Percentiles rank a stretch among this genome's conserved stretches.
These are phyloP conservation scores for Wickerhamomyces pijperi DNA, from an alignment of 805 yeast species.

Conservation along the genomic window DNA sequence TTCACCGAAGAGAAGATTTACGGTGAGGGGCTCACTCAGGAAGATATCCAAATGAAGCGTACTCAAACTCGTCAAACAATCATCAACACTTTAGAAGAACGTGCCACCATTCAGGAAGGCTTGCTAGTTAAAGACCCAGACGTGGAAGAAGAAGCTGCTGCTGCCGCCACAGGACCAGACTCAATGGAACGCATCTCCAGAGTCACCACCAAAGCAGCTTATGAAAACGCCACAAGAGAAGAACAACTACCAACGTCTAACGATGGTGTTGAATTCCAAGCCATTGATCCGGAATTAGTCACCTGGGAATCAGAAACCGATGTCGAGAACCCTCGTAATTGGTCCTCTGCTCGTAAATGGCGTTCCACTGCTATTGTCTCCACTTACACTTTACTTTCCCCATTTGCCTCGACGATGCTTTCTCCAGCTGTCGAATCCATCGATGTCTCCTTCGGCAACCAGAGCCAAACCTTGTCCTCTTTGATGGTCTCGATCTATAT, in stretches of 20 bases:
- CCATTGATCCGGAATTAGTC: constrained; percentile 53
- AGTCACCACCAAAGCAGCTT: constrained; percentile 6
- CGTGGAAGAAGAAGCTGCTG: constrained; percentile 1
- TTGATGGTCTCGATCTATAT: constrained; percentile 48
- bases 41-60: constrained; percentile 28
- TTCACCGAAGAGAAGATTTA: constrained; percentile 25
- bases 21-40: constrained; percentile 21
- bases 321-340: constrained; percentile 54
- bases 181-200: background rate
- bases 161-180: background rate
- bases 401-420: constrained; percentile 50
- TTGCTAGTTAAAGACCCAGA: background rate
- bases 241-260: constrained; percentile 21
- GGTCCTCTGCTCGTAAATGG: constrained; percentile 34
- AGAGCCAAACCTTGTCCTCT: constrained; percentile 27
- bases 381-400: constrained; percentile 45
- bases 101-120: constrained; percentile 15
- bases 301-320: constrained; percentile 59
- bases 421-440: constrained; percentile 50
- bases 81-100: constrained; percentile 21
- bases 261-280: constrained; percentile 42
- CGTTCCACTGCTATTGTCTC: constrained; percentile 36
- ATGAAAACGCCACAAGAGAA: constrained; percentile 10
- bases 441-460: constrained; percentile 30
- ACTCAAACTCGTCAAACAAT: constrained; percentile 34